A percentile compares a stretch with the other conserved stretches of the same genome.
Conservation (phyloP, 73 alveolate species). For the Paramecium biaurelia region DNA sequence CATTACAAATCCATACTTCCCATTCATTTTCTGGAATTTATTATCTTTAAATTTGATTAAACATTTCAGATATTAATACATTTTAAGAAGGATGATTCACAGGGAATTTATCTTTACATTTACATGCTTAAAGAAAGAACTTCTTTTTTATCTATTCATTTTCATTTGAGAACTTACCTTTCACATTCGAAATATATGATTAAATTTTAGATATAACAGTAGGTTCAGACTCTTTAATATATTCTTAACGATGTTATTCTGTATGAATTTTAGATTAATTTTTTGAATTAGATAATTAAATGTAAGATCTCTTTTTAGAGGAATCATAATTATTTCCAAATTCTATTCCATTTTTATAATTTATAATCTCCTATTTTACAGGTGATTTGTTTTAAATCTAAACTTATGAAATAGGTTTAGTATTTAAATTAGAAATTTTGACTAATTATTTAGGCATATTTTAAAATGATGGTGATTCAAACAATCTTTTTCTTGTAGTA, state of each 20-base stretch:
- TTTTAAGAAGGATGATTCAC: slow-evolving; percentile 28
- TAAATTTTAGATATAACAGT: not conserved
- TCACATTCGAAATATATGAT: not conserved
- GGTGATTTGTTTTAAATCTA: not conserved
- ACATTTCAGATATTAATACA: slow-evolving; percentile 14
- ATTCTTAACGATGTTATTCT: not conserved
- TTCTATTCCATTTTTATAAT: not conserved
- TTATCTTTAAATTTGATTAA: not conserved
- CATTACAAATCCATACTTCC: not conserved
- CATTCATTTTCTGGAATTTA: not conserved
- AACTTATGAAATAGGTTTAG: not conserved
- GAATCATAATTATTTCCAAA: slow-evolving; percentile 26
- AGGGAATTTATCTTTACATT: not conserved
- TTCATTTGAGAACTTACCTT: not conserved
- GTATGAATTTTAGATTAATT: not conserved
- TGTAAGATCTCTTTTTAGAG: not conserved
- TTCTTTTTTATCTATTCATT: not conserved
- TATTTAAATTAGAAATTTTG: not conserved
- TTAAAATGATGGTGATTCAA: not conserved
- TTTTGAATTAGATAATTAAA: slow-evolving; percentile 25
- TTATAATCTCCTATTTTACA: not conserved
- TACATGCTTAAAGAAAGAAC: not conserved
- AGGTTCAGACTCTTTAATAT: not conserved
- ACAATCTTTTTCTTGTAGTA: not conserved
- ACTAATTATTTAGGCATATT: not conserved